Conservation (phyloP, 495 filamentous ascomycete genomes). For the Neurospora sublineolata region DNA sequence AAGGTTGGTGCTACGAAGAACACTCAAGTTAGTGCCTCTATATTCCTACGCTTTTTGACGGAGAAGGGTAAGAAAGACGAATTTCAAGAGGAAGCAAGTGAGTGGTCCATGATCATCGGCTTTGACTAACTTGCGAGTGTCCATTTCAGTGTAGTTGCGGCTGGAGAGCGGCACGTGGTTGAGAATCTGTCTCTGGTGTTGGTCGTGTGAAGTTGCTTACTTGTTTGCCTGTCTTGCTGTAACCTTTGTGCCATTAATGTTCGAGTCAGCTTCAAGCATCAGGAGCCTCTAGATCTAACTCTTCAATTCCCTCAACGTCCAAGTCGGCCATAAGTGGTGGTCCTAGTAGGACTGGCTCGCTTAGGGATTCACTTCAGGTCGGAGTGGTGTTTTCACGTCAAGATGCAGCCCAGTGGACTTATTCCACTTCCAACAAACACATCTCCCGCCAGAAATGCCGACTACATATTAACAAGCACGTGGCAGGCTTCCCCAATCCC, state of each 20-base stretch:
- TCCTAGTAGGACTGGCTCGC: not conserved
- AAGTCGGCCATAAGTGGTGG: not conserved
- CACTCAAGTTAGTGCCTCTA: too few relatives aligned
- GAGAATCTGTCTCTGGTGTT: not conserved
- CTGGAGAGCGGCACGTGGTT: not conserved
- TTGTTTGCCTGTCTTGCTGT: not conserved
- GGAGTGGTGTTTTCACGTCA: not conserved
- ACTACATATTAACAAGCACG: not conserved
- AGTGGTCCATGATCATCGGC: not conserved
- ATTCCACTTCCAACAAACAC: not conserved
- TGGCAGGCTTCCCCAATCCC: not conserved
- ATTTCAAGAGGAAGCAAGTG: not conserved
- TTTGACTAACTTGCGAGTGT: not conserved
- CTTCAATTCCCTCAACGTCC: not conserved
- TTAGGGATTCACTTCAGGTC: not conserved
- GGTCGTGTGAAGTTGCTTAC: not conserved
- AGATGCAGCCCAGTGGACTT: not conserved
- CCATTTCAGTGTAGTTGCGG: not conserved
- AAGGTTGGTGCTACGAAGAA: not conserved
- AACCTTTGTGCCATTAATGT: not conserved
- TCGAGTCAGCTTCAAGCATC: not conserved
- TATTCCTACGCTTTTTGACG: too few relatives aligned
- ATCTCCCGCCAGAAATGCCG: not conserved
- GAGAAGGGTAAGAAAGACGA: too few relatives aligned
- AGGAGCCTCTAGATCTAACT: not conserved